Evolutionary conservation across 306 rosid species (phyloP).

Genomic region (Oxytropis ochrocephala): DNA sequence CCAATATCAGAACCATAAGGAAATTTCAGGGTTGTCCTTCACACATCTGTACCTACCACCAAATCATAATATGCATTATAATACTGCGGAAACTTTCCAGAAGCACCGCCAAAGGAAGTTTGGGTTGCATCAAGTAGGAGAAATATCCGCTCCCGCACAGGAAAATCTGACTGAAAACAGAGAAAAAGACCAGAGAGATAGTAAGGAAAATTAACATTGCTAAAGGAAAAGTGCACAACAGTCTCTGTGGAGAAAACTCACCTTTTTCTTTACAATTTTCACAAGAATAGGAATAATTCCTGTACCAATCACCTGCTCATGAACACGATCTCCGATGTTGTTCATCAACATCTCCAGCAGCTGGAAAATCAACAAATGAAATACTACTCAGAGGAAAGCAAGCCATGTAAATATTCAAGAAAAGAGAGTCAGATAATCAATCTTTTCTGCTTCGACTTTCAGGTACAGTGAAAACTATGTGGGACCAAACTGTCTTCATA

Average conservation of each 20-base stretch:
- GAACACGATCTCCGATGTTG: constrained; percentile 78
- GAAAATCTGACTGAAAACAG: constrained; percentile 69
- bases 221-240: background rate
- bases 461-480: background rate
- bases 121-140: constrained; percentile 95
- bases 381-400: constrained; percentile 7
- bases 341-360: constrained; percentile 95
- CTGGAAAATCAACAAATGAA: constrained; percentile 42
- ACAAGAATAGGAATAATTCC: constrained; percentile 75
- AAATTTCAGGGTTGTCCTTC: background rate
- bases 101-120: constrained; percentile 93
- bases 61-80: constrained; percentile 81
- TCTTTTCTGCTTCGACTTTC: constrained; percentile 1
- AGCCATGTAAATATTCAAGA: background rate
- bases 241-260: constrained; percentile 20
- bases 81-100: constrained; percentile 91
- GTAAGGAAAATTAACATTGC: background rate
- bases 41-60: constrained; percentile 62
- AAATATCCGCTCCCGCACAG: constrained; percentile 79
- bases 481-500: background rate
- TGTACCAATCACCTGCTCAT: constrained; percentile 69
- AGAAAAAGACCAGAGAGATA: constrained; percentile 1
- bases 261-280: constrained; percentile 98
- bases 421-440: constrained; percentile 10
- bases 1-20: background rate